phyloP scores from a whole-genome alignment of 495 filamentous ascomycete genomes.

The Parachaetomium inaequale region DNA sequence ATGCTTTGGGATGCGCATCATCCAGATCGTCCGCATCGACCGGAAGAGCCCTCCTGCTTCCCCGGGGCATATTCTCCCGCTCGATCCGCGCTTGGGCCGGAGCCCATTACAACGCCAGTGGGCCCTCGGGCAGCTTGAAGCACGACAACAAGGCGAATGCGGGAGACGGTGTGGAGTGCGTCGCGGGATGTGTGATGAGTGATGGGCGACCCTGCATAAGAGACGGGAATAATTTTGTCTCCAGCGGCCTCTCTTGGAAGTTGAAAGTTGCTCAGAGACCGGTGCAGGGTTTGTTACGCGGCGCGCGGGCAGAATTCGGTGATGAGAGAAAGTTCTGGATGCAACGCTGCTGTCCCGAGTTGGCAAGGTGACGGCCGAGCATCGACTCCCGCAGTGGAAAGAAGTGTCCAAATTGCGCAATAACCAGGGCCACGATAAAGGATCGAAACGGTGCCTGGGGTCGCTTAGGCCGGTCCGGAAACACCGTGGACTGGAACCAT shows the following conservation, averaged over 20 bases:
- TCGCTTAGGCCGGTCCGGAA: neutral
- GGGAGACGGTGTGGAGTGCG: neutral
- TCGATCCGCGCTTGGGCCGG: neutral
- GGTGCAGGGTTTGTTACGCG: neutral
- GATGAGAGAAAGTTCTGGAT: neutral
- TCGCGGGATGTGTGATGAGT: neutral
- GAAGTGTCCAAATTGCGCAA: constrained; percentile 3
- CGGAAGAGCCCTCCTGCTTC: constrained; percentile 19
- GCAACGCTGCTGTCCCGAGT: neutral
- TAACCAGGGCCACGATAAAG: neutral
- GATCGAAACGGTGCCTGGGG: too few relatives aligned
- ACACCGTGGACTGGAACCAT: neutral
- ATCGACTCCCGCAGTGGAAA: neutral
- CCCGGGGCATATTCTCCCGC: constrained; percentile 14
- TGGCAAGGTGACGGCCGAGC: neutral
- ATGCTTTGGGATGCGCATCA: constrained; percentile 9
- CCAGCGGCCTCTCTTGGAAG: neutral
- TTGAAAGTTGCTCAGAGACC: neutral
- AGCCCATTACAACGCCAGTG: neutral
- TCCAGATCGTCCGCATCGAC: constrained; percentile 16
- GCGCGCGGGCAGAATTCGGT: neutral
- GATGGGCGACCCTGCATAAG: neutral
- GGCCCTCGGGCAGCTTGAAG: neutral
- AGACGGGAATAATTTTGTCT: neutral
- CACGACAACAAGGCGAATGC: neutral